phyloP scores from a whole-genome alignment of 2,329 filamentous ascomycete species.

The Phyllosticta capitalensis region DNA sequence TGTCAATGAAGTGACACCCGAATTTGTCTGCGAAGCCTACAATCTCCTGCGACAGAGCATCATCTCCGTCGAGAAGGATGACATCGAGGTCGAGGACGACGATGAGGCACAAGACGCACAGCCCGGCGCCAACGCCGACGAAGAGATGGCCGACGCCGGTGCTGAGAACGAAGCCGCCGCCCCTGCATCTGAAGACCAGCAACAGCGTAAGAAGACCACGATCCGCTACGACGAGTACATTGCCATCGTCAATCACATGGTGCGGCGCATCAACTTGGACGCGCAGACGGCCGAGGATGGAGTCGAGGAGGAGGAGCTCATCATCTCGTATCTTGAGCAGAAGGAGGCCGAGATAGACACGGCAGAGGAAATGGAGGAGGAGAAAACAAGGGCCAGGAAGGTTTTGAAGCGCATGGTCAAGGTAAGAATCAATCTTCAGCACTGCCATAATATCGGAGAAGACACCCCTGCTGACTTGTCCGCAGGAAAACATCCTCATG shows the following conservation, averaged over 20 bases:
- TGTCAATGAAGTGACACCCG: constrained; percentile 74
- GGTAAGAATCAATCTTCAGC: constrained; percentile 44
- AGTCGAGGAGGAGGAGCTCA: constrained; percentile 69
- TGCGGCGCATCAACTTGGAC: constrained; percentile 74
- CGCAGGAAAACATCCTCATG: constrained; percentile 50
- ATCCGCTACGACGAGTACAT: constrained; percentile 96
- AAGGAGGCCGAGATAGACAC: constrained; percentile 72
- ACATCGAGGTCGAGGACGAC: constrained; percentile 83
- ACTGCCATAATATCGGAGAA: neutral
- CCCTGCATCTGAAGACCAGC: constrained; percentile 11
- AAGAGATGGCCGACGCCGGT: constrained; percentile 19
- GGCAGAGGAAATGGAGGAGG: constrained; percentile 70
- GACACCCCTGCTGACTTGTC: constrained; percentile 14
- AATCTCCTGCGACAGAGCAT: constrained; percentile 88
- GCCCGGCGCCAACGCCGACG: constrained; percentile 37
- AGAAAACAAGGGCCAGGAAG: constrained; percentile 66
- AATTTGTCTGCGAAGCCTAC: constrained; percentile 86
- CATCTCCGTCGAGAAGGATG: constrained; percentile 95
- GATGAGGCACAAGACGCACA: constrained; percentile 51
- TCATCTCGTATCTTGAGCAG: constrained; percentile 87
- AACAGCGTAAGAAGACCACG: constrained; percentile 55
- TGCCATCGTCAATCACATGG: constrained; percentile 76
- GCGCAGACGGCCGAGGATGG: constrained; percentile 69
- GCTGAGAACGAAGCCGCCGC: constrained; percentile 32
- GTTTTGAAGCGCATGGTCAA: constrained; percentile 95